A percentile compares a stretch with the other conserved stretches of the same genome.
phyloP scores from a whole-genome alignment of 139 green algal genomes.

The Zygnema cylindricum region DNA sequence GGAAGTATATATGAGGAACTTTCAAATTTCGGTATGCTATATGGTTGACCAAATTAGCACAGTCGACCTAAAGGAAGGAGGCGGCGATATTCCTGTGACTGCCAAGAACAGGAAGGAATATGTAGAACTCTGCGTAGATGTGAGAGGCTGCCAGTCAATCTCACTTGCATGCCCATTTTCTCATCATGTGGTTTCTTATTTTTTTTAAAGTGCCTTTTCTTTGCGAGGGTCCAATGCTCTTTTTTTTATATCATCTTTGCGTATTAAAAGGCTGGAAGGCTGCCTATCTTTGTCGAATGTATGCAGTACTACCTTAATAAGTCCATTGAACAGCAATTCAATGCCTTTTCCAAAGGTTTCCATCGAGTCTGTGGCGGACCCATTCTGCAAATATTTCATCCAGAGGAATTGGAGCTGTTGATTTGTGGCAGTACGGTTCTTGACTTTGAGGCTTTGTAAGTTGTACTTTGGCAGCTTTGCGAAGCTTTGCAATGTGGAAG shows the following conservation, averaged over 20 bases:
- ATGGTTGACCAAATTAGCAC: constrained; percentile 31
- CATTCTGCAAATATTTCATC: constrained; percentile 68
- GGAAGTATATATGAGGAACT: constrained; percentile 27
- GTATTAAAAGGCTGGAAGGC: too few species aligned
- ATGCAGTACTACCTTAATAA: constrained; percentile 67
- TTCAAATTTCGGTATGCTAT: constrained; percentile 26
- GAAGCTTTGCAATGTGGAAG: too few species aligned
- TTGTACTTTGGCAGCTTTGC: too few species aligned
- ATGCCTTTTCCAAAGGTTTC: constrained; percentile 74
- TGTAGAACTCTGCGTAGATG: constrained; percentile 71
- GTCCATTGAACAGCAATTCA: constrained; percentile 76
- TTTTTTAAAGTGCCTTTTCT: too few species aligned
- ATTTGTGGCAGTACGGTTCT: constrained; percentile 76
- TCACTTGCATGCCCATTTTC: too few species aligned
- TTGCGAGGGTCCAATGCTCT: too few species aligned
- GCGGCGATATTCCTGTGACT: constrained; percentile 67
- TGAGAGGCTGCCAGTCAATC: too few species aligned
- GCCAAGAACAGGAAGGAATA: constrained; percentile 73
- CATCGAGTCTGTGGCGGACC: constrained; percentile 54
- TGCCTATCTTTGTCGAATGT: too few species aligned
- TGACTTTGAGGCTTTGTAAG: constrained; percentile 75
- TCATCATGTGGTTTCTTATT: too few species aligned
- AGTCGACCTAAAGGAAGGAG: constrained; percentile 45
- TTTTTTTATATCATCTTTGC: too few species aligned
- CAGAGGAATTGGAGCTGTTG: constrained; percentile 82